These are phyloP conservation scores for Neofusicoccum laricinum DNA, from an alignment of 2,329 filamentous ascomycete species.

Conservation along the genomic window DNA sequence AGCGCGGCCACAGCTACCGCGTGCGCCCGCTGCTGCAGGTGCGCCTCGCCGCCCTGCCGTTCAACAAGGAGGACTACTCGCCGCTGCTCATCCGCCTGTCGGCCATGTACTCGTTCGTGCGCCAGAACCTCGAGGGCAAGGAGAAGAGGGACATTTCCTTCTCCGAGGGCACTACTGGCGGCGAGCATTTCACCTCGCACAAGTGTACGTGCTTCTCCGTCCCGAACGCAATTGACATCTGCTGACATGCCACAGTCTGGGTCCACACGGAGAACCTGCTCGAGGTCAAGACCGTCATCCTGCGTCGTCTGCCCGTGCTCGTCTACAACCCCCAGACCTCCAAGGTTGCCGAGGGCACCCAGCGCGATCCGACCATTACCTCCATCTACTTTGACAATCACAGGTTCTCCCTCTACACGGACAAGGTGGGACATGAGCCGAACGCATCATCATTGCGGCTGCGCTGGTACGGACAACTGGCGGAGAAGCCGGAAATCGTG, in stretches of 20 bases:
- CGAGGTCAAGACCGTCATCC: slow-evolving; percentile 93
- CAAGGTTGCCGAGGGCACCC: slow-evolving; percentile 74
- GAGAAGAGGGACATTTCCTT: slow-evolving; percentile 43
- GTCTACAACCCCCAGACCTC: slow-evolving; percentile 88
- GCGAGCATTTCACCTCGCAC: slow-evolving; percentile 75
- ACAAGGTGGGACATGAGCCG: slow-evolving; percentile 74
- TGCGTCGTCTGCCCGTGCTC: slow-evolving; percentile 84
- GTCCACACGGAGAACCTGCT: slow-evolving; percentile 92
- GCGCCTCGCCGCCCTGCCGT: slow-evolving; percentile 79
- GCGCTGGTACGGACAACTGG: slow-evolving; percentile 87
- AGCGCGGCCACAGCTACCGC: slow-evolving; percentile 80
- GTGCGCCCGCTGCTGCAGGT: slow-evolving; percentile 90
- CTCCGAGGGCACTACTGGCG: slow-evolving; percentile 38
- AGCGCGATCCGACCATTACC: slow-evolving; percentile 83
- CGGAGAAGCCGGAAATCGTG: slow-evolving; percentile 72
- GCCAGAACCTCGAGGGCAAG: slow-evolving; percentile 72
- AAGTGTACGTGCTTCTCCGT: slow-evolving; percentile 63
- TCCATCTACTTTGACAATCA: slow-evolving; percentile 94
- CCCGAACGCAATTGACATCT: not conserved
- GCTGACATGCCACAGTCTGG: slow-evolving; percentile 65
- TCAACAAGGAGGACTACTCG: slow-evolving; percentile 93
- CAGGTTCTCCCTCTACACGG: slow-evolving; percentile 79
- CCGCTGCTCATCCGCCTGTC: slow-evolving; percentile 85
- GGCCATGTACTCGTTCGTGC: slow-evolving; percentile 92
- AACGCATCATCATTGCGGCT: slow-evolving; percentile 81